These are phyloP conservation scores for Singerocomus inundabilis DNA, from an alignment of 1,284 basidiomycete genomes.

Conservation along the genomic window DNA sequence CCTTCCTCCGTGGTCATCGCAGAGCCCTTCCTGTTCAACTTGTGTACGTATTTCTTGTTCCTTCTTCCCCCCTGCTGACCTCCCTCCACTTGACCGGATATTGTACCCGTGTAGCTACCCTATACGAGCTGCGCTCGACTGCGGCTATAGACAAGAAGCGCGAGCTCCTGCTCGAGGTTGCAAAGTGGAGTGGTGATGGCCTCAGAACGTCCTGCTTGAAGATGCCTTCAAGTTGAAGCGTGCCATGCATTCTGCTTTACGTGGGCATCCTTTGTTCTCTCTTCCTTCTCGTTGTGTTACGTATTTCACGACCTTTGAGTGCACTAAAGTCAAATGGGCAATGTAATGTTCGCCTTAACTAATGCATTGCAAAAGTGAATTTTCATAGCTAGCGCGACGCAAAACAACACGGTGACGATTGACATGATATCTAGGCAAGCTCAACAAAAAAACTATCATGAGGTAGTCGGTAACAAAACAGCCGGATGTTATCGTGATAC, in stretches of 20 bases:
- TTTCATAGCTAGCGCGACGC: slow-evolving; percentile 27
- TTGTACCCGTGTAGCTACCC: slow-evolving; percentile 50
- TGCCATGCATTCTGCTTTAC: neutral
- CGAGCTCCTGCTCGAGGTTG: slow-evolving; percentile 66
- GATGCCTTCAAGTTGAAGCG: slow-evolving; percentile 56
- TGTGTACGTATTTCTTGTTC: slow-evolving; percentile 51
- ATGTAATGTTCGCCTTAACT: neutral
- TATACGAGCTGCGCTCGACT: slow-evolving; percentile 74
- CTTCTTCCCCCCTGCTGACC: neutral
- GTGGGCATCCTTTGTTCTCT: neutral
- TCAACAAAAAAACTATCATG: slow-evolving; percentile 11
- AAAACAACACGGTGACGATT: slow-evolving; percentile 26
- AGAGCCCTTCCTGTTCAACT: slow-evolving; percentile 79
- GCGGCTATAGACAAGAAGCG: slow-evolving; percentile 71
- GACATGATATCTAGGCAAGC: slow-evolving; percentile 23
- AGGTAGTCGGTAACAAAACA: neutral
- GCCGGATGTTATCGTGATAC: neutral
- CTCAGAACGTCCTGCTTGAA: slow-evolving; percentile 76
- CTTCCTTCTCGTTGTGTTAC: neutral
- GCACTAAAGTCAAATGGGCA: neutral
- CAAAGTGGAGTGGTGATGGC: slow-evolving; percentile 81
- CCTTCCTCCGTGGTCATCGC: slow-evolving; percentile 68
- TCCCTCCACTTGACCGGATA: neutral
- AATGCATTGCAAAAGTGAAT: slow-evolving; percentile 8
- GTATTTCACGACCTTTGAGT: neutral